Evolutionary conservation across 805 yeast species (phyloP).

Genomic region (Candida nonsorbophila): DNA sequence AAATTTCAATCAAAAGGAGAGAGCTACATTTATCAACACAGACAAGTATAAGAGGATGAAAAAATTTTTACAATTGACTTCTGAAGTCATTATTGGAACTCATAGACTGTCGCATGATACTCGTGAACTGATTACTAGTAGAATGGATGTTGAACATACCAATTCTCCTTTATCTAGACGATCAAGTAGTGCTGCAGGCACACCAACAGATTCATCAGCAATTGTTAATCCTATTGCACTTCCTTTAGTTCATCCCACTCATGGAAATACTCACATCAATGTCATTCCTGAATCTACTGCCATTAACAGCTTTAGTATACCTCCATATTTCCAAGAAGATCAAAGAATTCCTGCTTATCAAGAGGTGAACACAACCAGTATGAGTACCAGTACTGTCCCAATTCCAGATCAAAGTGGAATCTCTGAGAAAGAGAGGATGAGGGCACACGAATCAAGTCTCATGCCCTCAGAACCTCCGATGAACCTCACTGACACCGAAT

Average conservation of each 20-base stretch:
- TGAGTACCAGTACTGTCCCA: slow-evolving; percentile 5
- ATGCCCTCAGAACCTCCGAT: slow-evolving; percentile 53
- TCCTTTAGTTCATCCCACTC: too few species aligned
- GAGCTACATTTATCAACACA: slow-evolving; percentile 60
- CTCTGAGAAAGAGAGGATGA: slow-evolving; percentile 55
- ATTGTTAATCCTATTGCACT: too few species aligned
- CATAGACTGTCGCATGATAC: slow-evolving; percentile 38
- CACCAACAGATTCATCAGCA: background rate
- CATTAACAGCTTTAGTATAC: slow-evolving; percentile 17
- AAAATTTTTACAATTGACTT: slow-evolving; percentile 75
- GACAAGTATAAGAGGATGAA: slow-evolving; percentile 70
- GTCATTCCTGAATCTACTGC: slow-evolving; percentile 14
- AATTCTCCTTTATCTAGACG: slow-evolving; percentile 3
- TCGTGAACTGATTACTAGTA: slow-evolving; percentile 6
- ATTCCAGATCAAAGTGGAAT: slow-evolving; percentile 15
- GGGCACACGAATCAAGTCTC: slow-evolving; percentile 51
- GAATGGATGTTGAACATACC: slow-evolving; percentile 1
- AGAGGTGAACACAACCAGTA: slow-evolving; percentile 8
- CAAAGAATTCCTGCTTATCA: slow-evolving; percentile 20
- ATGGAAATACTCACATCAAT: slow-evolving; percentile 8
- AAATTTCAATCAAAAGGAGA: slow-evolving; percentile 20
- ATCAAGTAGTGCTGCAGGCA: slow-evolving; percentile 1
- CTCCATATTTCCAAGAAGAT: slow-evolving; percentile 20
- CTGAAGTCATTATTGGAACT: slow-evolving; percentile 79
- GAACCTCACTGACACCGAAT: slow-evolving; percentile 15